Conservation (phyloP, 257 asterid species). For the Oldenlandia corymbosa region DNA sequence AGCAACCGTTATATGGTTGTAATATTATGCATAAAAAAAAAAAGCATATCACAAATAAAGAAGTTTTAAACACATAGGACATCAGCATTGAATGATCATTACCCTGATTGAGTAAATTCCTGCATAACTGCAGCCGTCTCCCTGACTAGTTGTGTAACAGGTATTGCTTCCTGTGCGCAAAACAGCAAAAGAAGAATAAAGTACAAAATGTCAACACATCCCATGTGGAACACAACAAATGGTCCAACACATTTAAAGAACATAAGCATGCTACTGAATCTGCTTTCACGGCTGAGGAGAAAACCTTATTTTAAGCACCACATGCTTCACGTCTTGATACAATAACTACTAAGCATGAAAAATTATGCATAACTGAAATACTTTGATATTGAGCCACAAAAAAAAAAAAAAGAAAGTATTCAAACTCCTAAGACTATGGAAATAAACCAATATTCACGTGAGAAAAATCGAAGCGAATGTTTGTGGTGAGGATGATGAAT, state of each 20-base stretch:
- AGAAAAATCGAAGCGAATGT: no score
- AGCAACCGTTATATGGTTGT: neutral
- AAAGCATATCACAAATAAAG: neutral
- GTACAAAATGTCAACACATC: conserved; percentile 9
- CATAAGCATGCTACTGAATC: no score
- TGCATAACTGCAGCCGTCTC: conserved; percentile 99
- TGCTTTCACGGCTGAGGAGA: no score
- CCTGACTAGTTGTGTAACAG: conserved; percentile 95
- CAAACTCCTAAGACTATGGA: no score
- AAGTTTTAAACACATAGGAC: neutral
- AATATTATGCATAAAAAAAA: neutral
- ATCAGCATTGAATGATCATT: neutral
- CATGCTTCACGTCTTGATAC: no score
- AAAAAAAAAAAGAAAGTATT: no score
- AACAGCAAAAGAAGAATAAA: conserved; percentile 8
- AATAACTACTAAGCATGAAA: no score
- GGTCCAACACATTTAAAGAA: neutral
- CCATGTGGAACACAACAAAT: neutral
- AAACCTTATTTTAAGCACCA: no score
- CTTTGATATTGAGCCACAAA: neutral
- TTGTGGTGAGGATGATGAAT: no score
- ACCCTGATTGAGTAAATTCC: conserved; percentile 99
- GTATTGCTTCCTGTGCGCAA: conserved; percentile 71
- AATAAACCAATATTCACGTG: no score
- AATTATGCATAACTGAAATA: no score